phyloP scores from a whole-genome alignment of 2,329 filamentous ascomycete species.

The Cryphonectria japonica region DNA sequence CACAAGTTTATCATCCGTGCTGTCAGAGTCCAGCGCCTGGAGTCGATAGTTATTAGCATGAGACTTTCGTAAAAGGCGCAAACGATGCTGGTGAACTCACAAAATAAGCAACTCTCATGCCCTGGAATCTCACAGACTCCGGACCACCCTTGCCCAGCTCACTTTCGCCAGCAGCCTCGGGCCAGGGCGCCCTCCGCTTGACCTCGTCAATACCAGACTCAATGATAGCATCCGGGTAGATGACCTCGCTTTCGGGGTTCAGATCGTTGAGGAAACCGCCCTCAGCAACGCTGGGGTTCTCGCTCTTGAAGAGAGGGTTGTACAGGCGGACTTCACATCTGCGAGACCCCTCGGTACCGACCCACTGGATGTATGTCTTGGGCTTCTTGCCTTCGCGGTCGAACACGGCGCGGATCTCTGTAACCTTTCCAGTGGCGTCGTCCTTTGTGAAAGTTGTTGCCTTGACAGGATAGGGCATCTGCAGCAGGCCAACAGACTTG shows the following conservation, averaged over 20 bases:
- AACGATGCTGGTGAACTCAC: constrained; percentile 43
- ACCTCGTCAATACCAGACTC: constrained; percentile 85
- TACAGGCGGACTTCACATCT: constrained; percentile 28
- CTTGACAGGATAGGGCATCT: constrained; percentile 66
- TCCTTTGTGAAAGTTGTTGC: constrained; percentile 68
- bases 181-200: constrained; percentile 75
- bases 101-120: constrained; percentile 86
- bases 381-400: constrained; percentile 37
- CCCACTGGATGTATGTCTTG: constrained; percentile 66
- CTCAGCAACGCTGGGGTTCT: constrained; percentile 76
- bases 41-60: neutral
- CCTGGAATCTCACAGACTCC: constrained; percentile 87
- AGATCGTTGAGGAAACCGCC: constrained; percentile 84
- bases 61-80: neutral
- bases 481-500: constrained; percentile 68
- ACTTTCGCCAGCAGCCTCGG: constrained; percentile 73
- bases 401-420: constrained; percentile 34
- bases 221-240: constrained; percentile 78
- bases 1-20: constrained; percentile 77
- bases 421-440: constrained; percentile 48
- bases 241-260: constrained; percentile 79
- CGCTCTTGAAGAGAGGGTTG: constrained; percentile 58
- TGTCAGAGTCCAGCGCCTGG: constrained; percentile 76
- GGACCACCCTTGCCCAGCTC: constrained; percentile 64
- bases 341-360: constrained; percentile 39